Conservation (phyloP, 768 basidiomycete genomes). For the Lepiota brunneoincarnata region DNA sequence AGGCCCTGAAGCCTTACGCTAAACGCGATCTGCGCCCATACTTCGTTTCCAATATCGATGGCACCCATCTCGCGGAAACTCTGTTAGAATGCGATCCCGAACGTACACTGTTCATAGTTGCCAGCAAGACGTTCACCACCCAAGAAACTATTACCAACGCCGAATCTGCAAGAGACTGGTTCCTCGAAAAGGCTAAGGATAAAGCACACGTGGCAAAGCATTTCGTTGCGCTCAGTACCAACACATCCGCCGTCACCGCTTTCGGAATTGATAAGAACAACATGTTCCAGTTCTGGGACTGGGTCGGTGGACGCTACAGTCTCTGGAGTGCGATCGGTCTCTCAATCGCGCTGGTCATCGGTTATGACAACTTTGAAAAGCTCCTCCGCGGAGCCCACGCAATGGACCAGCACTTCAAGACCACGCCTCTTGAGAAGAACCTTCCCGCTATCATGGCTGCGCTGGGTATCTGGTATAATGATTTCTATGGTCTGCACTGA, state of each 20-base stretch:
- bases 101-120: slow-evolving; percentile 95
- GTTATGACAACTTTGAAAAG: slow-evolving; percentile 91
- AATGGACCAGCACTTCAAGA: slow-evolving; percentile 97
- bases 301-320: slow-evolving; percentile 98
- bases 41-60: slow-evolving; percentile 98
- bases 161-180: slow-evolving; percentile 91
- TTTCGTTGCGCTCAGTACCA: slow-evolving; percentile 97
- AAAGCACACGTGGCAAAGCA: slow-evolving; percentile 95
- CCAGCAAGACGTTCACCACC: slow-evolving; percentile 99
- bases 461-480: slow-evolving; percentile 97
- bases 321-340: slow-evolving; percentile 98
- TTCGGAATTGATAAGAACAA: slow-evolving; percentile 91
- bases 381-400: slow-evolving; percentile 91
- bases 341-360: slow-evolving; percentile 89
- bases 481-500: slow-evolving; percentile 75
- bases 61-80: slow-evolving; percentile 93
- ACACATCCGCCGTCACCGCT: slow-evolving; percentile 86
- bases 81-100: slow-evolving; percentile 81
- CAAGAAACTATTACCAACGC: slow-evolving; percentile 99
- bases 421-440: slow-evolving; percentile 84
- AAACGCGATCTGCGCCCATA: slow-evolving; percentile 84
- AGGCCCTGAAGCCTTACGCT: slow-evolving; percentile 91
- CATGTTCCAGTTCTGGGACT: slow-evolving; percentile 99
- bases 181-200: slow-evolving; percentile 80
- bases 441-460: slow-evolving; percentile 89